phyloP scores from a whole-genome alignment of 176 grass and related monocot species.

The Paspalum vaginatum region DNA sequence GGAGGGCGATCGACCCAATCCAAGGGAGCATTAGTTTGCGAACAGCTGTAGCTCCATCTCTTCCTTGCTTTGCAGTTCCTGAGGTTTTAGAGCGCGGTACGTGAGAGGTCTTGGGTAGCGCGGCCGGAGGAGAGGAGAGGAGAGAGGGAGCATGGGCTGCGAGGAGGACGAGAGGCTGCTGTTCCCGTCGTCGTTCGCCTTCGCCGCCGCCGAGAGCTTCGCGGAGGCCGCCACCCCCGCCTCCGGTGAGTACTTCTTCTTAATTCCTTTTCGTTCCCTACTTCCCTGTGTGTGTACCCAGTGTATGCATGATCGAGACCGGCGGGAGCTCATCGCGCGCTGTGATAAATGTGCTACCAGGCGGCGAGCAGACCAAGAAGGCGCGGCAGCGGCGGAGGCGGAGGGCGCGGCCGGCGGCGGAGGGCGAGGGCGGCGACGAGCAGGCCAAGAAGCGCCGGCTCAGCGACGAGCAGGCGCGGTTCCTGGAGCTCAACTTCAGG shows the following conservation, averaged over 20 bases:
- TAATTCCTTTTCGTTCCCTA: neutral
- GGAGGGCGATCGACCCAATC: neutral
- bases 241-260: neutral
- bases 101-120: constrained; percentile 7
- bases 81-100: neutral
- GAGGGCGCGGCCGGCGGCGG: constrained; percentile 42
- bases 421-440: neutral
- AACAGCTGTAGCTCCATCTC: neutral
- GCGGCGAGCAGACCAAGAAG: constrained; percentile 52
- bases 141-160: constrained; percentile 39
- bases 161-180: constrained; percentile 59
- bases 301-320: too few relatives aligned
- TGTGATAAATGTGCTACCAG: constrained; percentile 6
- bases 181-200: constrained; percentile 39
- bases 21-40: neutral
- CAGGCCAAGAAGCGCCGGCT: constrained; percentile 78
- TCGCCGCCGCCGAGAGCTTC: constrained; percentile 45
- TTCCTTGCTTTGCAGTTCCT: neutral
- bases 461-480: constrained; percentile 74
- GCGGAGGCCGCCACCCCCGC: constrained; percentile 29
- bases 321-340: neutral
- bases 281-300: too few relatives aligned
- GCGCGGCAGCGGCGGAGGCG: constrained; percentile 61
- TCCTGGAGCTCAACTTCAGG: constrained; percentile 76
- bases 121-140: neutral